Evolutionary conservation across 768 basidiomycete genomes (phyloP), one percentile per base, ranked within the genome.

Genomic region (Amanita molliuscula): DNA sequence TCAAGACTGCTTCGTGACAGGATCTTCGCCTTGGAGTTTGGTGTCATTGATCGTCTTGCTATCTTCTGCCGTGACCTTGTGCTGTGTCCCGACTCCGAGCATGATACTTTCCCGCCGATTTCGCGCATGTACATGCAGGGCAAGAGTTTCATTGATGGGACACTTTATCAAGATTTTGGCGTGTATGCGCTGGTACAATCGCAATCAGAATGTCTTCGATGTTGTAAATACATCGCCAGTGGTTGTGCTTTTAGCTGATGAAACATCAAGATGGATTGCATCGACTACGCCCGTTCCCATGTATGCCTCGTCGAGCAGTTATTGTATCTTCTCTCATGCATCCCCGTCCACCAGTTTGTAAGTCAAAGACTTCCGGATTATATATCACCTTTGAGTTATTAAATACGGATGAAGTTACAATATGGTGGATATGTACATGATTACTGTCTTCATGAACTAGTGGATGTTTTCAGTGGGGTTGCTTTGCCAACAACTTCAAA

Each of bases 1-100:
- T 91, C 47, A 91, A 90, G 58, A 84, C 82, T 0, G 5, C 45
- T 66, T 52, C 78, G 75, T 52, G 77, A 91, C 56, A 88, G 88
- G 3, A 59, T 56, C 0, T 88, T 91, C 60, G 59, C 60, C 16
- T 71, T 91, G 8, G 71, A 82, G 0, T 53, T 62, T 49, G 58
- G 55, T n/a, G 73, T 71, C 9, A 76, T 89, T 25, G 59, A 71
- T 23, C 68, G 79, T 8, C 56, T 62, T 1, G 84, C 84, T 52
- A 64, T 88, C 0, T 79, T 76, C 54, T 88, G 87, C 60, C 75
- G 86, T 1, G 16, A 31, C 18, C 13, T 41, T n/a, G 18, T 21
- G 37, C 33, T 18, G 33, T 34, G 34, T 34, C 9, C 16, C 11
- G 28, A 23, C 44, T 25, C 29, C 1, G 31, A 46, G 18, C 2